A percentile compares a stretch with the other conserved stretches of the same genome.
phyloP scores from a whole-genome alignment of 768 basidiomycete genomes.

The Megacollybia marginata region DNA sequence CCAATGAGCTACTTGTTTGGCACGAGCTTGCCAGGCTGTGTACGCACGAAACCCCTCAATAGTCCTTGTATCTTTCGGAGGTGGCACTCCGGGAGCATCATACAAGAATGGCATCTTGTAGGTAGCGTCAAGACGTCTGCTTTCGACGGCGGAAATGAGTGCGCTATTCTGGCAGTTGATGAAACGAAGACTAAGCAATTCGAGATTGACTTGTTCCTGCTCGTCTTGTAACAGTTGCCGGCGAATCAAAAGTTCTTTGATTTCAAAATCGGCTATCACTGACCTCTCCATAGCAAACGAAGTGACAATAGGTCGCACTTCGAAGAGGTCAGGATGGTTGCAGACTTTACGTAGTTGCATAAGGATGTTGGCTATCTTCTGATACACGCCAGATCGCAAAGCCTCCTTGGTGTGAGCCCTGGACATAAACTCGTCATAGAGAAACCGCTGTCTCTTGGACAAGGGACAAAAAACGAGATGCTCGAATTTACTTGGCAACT shows the following conservation, averaged over 20 bases:
- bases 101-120: constrained; percentile 42
- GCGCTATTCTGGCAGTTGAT: constrained; percentile 48
- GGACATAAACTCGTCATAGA: constrained; percentile 96
- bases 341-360: constrained; percentile 99
- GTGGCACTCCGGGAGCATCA: constrained; percentile 54
- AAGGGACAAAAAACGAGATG: constrained; percentile 84
- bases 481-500: constrained; percentile 89
- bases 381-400: constrained; percentile 77
- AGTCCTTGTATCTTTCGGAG: constrained; percentile 68
- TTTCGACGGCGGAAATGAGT: constrained; percentile 44
- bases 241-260: constrained; percentile 84
- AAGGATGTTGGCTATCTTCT: constrained; percentile 87
- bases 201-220: constrained; percentile 52
- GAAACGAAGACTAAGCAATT: constrained; percentile 58
- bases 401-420: constrained; percentile 78
- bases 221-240: constrained; percentile 55
- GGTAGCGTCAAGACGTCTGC: constrained; percentile 52
- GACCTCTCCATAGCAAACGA: constrained; percentile 72
- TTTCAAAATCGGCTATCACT: constrained; percentile 70
- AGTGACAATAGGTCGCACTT: constrained; percentile 77
- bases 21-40: constrained; percentile 39
- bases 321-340: constrained; percentile 90
- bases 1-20: constrained; percentile 53
- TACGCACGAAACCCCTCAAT: constrained; percentile 63
- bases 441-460: constrained; percentile 88